Conservation (phyloP, 2,329 filamentous ascomycete genomes). For the Apiospora aurea region DNA sequence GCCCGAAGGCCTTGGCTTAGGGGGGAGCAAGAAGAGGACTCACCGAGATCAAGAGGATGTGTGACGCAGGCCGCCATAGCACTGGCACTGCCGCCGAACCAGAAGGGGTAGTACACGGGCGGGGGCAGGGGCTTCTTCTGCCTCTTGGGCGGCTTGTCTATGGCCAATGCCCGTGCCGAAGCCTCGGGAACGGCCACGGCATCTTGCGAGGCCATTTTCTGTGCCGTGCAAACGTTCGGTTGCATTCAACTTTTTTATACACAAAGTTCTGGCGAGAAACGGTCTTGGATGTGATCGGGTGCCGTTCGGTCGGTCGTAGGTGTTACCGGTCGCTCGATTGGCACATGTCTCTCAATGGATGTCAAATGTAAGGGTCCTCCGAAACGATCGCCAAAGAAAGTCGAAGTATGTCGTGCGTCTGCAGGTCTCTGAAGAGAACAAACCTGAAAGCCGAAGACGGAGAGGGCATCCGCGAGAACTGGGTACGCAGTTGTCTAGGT, state of each 20-base stretch:
- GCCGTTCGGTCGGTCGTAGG: slow-evolving; percentile 1
- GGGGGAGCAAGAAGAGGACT: slow-evolving; percentile 47
- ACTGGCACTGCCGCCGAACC: slow-evolving; percentile 96
- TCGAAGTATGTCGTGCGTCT: background rate
- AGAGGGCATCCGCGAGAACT: background rate
- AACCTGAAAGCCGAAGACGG: background rate
- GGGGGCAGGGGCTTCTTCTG: slow-evolving; percentile 51
- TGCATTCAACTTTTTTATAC: background rate
- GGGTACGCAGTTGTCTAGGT: background rate
- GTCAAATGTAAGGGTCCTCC: background rate
- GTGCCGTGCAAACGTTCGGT: slow-evolving; percentile 27
- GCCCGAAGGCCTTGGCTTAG: slow-evolving; percentile 31
- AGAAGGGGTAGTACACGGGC: slow-evolving; percentile 74
- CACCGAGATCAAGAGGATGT: slow-evolving; percentile 91
- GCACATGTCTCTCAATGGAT: slow-evolving; percentile 8
- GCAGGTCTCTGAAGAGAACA: background rate
- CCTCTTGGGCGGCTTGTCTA: slow-evolving; percentile 31
- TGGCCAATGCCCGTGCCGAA: background rate
- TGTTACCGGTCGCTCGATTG: slow-evolving; percentile 3
- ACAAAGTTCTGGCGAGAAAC: background rate
- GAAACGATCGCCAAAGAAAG: background rate
- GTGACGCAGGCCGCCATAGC: slow-evolving; percentile 91
- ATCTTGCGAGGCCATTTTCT: slow-evolving; percentile 28
- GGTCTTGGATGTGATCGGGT: background rate
- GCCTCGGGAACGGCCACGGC: slow-evolving; percentile 34